Percentiles rank a stretch among this genome's conserved stretches.
Conservation (phyloP, 2,329 filamentous ascomycete species). For the Nigrospora sphaerica region DNA sequence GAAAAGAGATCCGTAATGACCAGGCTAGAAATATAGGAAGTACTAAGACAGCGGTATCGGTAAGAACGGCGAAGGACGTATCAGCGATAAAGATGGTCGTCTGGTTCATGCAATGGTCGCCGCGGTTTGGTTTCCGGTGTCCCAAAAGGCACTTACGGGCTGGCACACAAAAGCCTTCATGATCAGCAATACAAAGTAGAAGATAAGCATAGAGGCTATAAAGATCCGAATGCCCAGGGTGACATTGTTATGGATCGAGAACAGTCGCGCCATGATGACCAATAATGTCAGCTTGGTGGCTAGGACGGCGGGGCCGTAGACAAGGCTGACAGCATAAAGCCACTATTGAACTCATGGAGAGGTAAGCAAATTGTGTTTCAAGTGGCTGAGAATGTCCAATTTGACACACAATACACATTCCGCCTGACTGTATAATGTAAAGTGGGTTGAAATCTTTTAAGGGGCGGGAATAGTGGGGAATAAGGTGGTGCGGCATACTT, state of each 20-base stretch:
- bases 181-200: not conserved
- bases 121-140: not conserved
- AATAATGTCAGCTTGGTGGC: not conserved
- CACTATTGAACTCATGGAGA: not conserved
- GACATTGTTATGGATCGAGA: not conserved
- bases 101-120: not conserved
- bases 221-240: not conserved
- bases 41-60: not conserved
- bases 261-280: not conserved
- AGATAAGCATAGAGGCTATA: not conserved
- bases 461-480: no score
- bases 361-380: no score
- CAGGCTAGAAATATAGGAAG: not conserved
- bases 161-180: not conserved
- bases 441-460: no score
- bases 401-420: no score
- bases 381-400: no score
- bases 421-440: no score
- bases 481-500: no score
- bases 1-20: not conserved
- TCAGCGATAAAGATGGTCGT: not conserved
- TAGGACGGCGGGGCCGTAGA: not conserved
- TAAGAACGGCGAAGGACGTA: not conserved
- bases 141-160: not conserved
- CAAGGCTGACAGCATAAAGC: not conserved